phyloP scores from a whole-genome alignment of 1,284 basidiomycete species.

The Ceratobasidium sp. region DNA sequence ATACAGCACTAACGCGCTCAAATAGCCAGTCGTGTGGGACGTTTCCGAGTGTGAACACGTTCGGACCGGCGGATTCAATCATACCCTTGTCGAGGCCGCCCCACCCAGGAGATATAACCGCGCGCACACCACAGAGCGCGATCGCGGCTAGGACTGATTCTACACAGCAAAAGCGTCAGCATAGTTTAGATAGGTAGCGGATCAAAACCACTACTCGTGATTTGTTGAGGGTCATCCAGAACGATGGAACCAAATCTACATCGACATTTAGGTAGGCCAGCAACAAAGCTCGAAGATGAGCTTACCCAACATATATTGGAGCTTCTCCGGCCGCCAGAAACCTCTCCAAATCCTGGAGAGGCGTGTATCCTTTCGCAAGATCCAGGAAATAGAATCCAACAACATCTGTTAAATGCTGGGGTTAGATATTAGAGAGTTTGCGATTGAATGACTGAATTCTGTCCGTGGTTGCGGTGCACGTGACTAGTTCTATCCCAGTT shows the following conservation, averaged over 20 bases:
- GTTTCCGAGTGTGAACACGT: slow-evolving; percentile 73
- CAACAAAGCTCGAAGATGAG: no score
- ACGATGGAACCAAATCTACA: slow-evolving; percentile 73
- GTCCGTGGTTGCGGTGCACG: no score
- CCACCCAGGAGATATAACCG: slow-evolving; percentile 73
- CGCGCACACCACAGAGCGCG: slow-evolving; percentile 66
- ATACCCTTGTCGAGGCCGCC: slow-evolving; percentile 66
- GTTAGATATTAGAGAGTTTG: no score
- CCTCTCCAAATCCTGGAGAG: no score
- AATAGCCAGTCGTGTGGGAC: slow-evolving; percentile 82
- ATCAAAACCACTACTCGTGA: slow-evolving; percentile 60
- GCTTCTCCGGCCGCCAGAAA: no score
- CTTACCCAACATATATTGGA: no score
- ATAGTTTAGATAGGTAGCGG: background rate
- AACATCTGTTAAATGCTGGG: no score
- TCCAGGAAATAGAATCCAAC: no score
- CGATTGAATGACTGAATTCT: no score
- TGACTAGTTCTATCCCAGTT: no score
- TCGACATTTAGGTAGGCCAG: background rate
- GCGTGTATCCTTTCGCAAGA: no score
- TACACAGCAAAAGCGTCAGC: no score
- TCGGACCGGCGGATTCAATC: slow-evolving; percentile 61
- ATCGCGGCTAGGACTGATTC: slow-evolving; percentile 71
- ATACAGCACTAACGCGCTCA: slow-evolving; percentile 71
- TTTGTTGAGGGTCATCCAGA: slow-evolving; percentile 68